phyloP scores from a whole-genome alignment of 495 filamentous ascomycete species.

The Xylaria sp. region DNA sequence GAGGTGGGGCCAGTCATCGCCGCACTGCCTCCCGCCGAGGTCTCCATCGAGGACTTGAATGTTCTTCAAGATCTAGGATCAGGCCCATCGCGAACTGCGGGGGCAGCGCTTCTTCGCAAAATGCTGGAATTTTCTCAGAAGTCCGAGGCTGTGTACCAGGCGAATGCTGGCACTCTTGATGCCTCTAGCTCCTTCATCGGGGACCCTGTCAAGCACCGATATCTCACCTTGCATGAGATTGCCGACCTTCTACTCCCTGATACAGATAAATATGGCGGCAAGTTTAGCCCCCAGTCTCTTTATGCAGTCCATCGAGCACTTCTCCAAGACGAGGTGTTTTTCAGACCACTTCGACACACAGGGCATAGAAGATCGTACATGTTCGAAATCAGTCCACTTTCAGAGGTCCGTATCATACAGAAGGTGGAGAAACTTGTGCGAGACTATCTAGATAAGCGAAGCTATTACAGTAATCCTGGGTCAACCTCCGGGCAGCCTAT shows the following conservation, averaged over 20 bases:
- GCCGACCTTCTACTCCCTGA: slow-evolving; percentile 56
- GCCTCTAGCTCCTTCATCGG: slow-evolving; percentile 56
- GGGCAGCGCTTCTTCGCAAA: slow-evolving; percentile 55
- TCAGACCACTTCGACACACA: slow-evolving; percentile 45
- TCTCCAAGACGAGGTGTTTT: slow-evolving; percentile 60
- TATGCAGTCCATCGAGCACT: slow-evolving; percentile 74
- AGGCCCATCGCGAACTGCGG: slow-evolving; percentile 60
- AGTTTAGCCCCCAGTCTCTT: slow-evolving; percentile 59
- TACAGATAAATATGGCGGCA: slow-evolving; percentile 52
- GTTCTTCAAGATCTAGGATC: slow-evolving; percentile 55
- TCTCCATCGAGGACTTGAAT: slow-evolving; percentile 50
- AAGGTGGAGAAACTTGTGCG: slow-evolving; percentile 44
- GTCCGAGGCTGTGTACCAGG: slow-evolving; percentile 59
- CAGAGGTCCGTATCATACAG: slow-evolving; percentile 38
- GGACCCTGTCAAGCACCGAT: slow-evolving; percentile 52
- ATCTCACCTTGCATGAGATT: slow-evolving; percentile 70
- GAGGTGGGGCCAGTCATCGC: slow-evolving; percentile 65
- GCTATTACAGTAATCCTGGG: neutral
- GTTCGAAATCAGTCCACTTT: slow-evolving; percentile 45
- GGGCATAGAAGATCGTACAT: slow-evolving; percentile 47
- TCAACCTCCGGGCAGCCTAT: slow-evolving; percentile 23
- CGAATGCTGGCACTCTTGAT: slow-evolving; percentile 59
- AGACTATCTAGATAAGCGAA: slow-evolving; percentile 37
- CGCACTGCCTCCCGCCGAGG: slow-evolving; percentile 62
- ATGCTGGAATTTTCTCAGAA: slow-evolving; percentile 60